Percentiles rank a stretch among this genome's conserved stretches.
phyloP scores from a whole-genome alignment of 495 filamentous ascomycete genomes.

The Penicillium samsonianum region DNA sequence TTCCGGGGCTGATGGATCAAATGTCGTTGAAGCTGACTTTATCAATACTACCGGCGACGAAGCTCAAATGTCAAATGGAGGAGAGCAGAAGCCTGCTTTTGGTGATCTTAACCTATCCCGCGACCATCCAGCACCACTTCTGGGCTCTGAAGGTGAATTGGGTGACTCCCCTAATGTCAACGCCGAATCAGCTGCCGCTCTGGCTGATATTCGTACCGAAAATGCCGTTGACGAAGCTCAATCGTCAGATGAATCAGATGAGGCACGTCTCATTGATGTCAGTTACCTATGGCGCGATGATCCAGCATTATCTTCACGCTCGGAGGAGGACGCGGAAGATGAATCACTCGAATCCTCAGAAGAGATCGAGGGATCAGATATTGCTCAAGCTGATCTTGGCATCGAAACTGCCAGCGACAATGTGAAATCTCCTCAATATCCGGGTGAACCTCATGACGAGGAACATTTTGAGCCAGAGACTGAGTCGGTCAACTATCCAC shows the following conservation, averaged over 20 bases:
- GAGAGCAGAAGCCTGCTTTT: neutral
- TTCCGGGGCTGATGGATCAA: neutral
- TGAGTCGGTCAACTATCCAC: neutral
- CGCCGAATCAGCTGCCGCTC: neutral
- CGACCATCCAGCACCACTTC: too few species aligned
- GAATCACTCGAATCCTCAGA: neutral
- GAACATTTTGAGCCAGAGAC: neutral
- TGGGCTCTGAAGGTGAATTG: neutral
- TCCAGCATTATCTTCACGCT: neutral
- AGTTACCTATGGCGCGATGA: neutral
- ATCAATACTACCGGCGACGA: neutral
- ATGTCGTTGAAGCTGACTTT: neutral
- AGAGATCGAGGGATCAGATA: neutral
- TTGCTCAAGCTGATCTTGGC: neutral
- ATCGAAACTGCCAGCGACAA: conserved; percentile 5
- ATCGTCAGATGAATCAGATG: neutral
- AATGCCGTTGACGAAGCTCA: neutral
- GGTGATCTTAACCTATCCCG: neutral
- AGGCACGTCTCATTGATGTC: neutral
- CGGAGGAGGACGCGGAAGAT: too few species aligned
- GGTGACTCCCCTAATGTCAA: neutral
- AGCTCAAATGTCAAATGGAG: neutral
- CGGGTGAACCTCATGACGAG: neutral
- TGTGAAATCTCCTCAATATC: neutral
- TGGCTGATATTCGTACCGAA: neutral